phyloP scores from a whole-genome alignment of 129 eudicot species.

The Ambrosia artemisiifolia region DNA sequence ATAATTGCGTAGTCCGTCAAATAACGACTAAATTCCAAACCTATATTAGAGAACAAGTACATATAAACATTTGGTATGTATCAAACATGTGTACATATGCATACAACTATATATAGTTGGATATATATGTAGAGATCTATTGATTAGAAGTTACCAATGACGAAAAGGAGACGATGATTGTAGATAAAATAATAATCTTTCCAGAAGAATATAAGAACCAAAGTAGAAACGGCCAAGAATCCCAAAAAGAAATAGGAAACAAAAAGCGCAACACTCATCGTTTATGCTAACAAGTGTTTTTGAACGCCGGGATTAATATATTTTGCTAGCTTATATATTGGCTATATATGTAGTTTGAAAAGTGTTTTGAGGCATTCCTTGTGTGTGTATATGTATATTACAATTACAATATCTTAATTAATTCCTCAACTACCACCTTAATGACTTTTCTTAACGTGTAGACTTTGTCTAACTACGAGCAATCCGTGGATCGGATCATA shows the following conservation, averaged over 20 bases:
- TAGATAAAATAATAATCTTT: conserved; percentile 6
- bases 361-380: not conserved
- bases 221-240: not conserved
- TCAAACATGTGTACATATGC: not conserved
- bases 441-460: not conserved
- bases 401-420: too few relatives aligned
- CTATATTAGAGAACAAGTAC: not conserved
- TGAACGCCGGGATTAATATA: too few relatives aligned
- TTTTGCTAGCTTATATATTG: not conserved
- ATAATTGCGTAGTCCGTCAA: not conserved
- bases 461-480: not conserved
- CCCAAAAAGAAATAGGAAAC: conserved; percentile 11
- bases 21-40: not conserved
- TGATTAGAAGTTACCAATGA: conserved; percentile 5
- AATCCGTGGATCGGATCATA: not conserved
- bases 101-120: too few relatives aligned
- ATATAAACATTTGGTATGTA: not conserved
- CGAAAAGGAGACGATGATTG: not conserved
- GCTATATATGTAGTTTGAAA: not conserved
- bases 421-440: too few relatives aligned
- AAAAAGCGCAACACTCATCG: not conserved
- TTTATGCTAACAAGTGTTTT: not conserved
- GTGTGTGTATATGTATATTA: too few relatives aligned
- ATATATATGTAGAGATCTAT: too few relatives aligned
- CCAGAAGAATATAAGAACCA: not conserved